Evolutionary conservation across 208 protist genomes (phyloP).

Genomic region (Leishmania turanica): DNA sequence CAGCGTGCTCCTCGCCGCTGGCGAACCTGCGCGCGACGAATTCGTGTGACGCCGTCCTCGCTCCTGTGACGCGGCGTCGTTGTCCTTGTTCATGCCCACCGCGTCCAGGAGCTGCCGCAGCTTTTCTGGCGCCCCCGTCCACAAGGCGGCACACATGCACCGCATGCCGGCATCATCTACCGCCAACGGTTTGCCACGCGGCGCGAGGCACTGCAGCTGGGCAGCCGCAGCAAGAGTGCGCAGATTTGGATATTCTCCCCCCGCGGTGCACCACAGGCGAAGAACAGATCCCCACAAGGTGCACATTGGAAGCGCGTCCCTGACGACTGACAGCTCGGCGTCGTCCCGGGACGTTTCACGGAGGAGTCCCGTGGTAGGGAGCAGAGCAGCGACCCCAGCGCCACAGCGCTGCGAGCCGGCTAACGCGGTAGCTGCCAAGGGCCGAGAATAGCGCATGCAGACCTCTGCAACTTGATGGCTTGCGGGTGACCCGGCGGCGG

Average conservation of each 20-base stretch:
- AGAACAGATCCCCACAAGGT: conserved; percentile 20
- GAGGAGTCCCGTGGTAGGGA: background rate
- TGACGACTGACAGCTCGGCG: background rate
- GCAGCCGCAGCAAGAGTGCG: conserved; percentile 7
- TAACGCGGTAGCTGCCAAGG: conserved; percentile 3
- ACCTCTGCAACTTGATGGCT: background rate
- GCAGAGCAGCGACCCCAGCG: background rate
- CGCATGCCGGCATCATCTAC: background rate
- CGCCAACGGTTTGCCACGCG: background rate
- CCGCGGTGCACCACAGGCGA: background rate
- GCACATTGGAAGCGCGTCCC: conserved; percentile 7
- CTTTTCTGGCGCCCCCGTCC: background rate
- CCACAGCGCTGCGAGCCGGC: background rate
- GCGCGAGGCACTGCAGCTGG: conserved; percentile 3
- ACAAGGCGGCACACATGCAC: background rate
- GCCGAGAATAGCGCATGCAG: background rate
- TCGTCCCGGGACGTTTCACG: background rate
- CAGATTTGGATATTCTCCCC: conserved; percentile 5
- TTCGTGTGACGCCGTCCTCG: background rate
- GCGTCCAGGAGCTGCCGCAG: conserved; percentile 2
- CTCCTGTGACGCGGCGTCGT: background rate
- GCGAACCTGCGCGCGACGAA: background rate
- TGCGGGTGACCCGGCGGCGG: background rate
- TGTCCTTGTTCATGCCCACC: background rate
- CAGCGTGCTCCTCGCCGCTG: background rate